Evolutionary conservation across 2,329 filamentous ascomycete genomes (phyloP), one percentile per base, ranked within the genome.

Genomic region (Pseudogymnoascus sp.): DNA sequence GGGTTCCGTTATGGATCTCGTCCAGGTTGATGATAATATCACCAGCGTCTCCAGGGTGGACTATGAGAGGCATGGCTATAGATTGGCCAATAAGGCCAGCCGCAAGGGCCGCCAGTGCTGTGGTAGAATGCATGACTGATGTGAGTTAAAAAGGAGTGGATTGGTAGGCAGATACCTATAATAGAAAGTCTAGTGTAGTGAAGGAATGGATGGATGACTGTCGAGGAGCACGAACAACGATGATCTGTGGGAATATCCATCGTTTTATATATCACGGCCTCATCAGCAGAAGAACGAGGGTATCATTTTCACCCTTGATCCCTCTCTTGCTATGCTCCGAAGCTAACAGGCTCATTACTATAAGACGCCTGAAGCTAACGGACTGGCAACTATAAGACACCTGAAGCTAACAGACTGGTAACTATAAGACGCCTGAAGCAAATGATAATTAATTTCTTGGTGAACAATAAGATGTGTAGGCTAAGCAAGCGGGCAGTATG

Each of bases 191-290:
- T 8, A 9, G 42, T 49, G 14, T 7, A 22, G 7, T 19, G 22
- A 25, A 25, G 28, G 25, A 25, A 19, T 30, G 25, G 5, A 55
- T 33, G n/a, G n/a, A 33, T 33, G 28, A 19, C 28, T 55, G 28
- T 33, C 11, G n/a, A 55, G 9, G n/a, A 33, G 28, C 25, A 33
- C n/a, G 14, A 55, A 33, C 4, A 33, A 33, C 8, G 19, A 14
- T 49, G n/a, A 33, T 55, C 49, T 55, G 28, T 33, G 49, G 49
- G 49, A 55, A 33, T 55, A 55, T 55, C 25, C 49, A 33, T 33
- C 49, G 25, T 22, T 28, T 55, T 55, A 55, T 55, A 55, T 33
- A 55, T 30, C 49, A 33, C 25, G n/a, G 9, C 25, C 9, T 33
- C 49, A 55, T 55, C n/a, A 12, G 16, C 49, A 52, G 9, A 14